Percentiles rank a stretch among this genome's conserved stretches.
These are phyloP conservation scores for Nothopassalora personata DNA, from an alignment of 2,329 filamentous ascomycete genomes.

Conservation along the genomic window DNA sequence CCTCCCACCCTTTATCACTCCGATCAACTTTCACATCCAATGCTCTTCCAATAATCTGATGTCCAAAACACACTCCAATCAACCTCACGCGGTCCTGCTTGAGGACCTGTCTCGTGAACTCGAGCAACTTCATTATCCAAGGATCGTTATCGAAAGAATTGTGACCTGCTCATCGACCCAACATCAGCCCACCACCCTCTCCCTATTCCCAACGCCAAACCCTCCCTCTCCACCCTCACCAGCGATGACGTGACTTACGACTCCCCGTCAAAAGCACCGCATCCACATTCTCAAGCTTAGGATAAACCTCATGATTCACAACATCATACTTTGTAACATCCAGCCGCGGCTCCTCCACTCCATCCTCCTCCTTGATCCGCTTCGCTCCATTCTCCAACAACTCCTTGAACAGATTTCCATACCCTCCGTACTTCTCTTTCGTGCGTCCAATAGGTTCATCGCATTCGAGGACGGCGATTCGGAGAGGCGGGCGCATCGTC, in stretches of 20 bases:
- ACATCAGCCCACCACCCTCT: constrained; percentile 22
- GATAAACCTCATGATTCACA: constrained; percentile 64
- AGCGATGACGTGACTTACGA: constrained; percentile 31
- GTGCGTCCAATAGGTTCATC: constrained; percentile 68
- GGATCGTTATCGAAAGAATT: constrained; percentile 67
- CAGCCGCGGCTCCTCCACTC: constrained; percentile 41
- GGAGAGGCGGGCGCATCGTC: constrained; percentile 40
- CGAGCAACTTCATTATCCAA: constrained; percentile 72
- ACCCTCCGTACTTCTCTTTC: constrained; percentile 61
- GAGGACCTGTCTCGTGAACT: constrained; percentile 59
- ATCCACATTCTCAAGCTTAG: constrained; percentile 68
- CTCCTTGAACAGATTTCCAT: constrained; percentile 58
- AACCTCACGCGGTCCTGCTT: constrained; percentile 56
- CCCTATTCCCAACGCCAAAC: not conserved
- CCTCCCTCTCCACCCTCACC: not conserved
- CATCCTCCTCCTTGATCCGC: constrained; percentile 40
- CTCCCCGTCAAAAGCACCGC: constrained; percentile 73
- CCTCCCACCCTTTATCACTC: constrained; percentile 70
- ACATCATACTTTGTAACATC: constrained; percentile 65
- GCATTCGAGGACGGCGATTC: constrained; percentile 83
- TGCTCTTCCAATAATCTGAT: constrained; percentile 75
- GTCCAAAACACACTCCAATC: constrained; percentile 82
- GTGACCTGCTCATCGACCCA: constrained; percentile 45
- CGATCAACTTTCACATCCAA: constrained; percentile 62
- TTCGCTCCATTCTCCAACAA: constrained; percentile 48